Conservation (phyloP, 306 rosid species). For the Argentina anserina region DNA sequence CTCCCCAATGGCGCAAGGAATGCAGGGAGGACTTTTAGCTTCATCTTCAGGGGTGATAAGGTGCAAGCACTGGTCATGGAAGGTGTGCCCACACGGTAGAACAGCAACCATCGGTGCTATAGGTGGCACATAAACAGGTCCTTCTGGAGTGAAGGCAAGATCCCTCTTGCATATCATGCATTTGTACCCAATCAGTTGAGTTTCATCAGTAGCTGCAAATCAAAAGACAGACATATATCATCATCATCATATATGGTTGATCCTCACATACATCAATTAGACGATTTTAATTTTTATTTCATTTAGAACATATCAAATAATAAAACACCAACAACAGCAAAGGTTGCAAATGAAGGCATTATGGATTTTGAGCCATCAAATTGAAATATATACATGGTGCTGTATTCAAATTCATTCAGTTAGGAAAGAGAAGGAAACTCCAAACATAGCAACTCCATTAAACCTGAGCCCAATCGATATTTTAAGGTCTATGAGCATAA, state of each 20-base stretch:
- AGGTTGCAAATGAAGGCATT: neutral
- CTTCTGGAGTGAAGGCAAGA: slow-evolving; percentile 50
- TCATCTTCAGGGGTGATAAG: slow-evolving; percentile 49
- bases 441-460: neutral
- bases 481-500: neutral
- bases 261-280: neutral
- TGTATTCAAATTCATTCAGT: neutral
- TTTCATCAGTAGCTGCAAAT: slow-evolving; percentile 21
- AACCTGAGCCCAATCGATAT: neutral
- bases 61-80: slow-evolving; percentile 55
- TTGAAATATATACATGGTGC: neutral
- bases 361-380: neutral
- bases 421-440: neutral
- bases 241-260: neutral
- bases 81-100: slow-evolving; percentile 65
- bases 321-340: neutral
- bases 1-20: slow-evolving; percentile 52
- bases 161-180: slow-evolving; percentile 63
- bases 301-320: neutral
- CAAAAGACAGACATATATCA: neutral
- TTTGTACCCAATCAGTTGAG: slow-evolving; percentile 37
- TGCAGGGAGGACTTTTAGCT: slow-evolving; percentile 53
- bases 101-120: slow-evolving; percentile 38
- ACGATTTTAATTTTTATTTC: neutral
- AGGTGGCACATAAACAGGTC: slow-evolving; percentile 34